Percentiles rank a stretch among this genome's conserved stretches.
Evolutionary conservation across 2,329 filamentous ascomycete species (phyloP).

Genomic region (Sporothrix humicola): DNA sequence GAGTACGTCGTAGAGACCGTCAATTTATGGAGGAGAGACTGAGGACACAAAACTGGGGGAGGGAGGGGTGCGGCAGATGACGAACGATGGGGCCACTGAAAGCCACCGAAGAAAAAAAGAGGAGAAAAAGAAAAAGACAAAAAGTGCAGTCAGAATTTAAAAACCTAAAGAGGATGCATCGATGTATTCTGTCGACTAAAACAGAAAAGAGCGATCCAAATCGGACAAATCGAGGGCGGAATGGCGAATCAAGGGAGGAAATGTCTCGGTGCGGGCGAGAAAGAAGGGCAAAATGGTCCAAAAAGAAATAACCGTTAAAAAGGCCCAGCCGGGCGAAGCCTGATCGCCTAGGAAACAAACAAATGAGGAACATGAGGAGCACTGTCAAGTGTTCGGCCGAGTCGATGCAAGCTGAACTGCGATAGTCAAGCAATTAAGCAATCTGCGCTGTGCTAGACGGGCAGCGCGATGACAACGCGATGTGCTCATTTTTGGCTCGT

Average conservation of each 20-base stretch:
- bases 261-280: slow-evolving; percentile 20
- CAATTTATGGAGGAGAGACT: no score
- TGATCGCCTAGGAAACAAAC: slow-evolving; percentile 18
- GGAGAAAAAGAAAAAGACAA: neutral
- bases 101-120: neutral
- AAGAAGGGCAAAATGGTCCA: neutral
- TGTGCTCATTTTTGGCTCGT: neutral
- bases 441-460: neutral
- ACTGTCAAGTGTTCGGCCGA: slow-evolving; percentile 7
- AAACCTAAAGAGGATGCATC: slow-evolving; percentile 17
- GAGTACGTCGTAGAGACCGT: neutral
- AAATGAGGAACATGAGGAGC: neutral
- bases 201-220: slow-evolving; percentile 16
- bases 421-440: slow-evolving; percentile 1
- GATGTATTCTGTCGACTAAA: slow-evolving; percentile 1
- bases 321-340: slow-evolving; percentile 15
- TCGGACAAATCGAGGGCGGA: slow-evolving; percentile 21
- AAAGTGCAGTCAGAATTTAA: neutral
- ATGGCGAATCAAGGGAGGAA: slow-evolving; percentile 21
- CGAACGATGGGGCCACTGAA: slow-evolving; percentile 1
- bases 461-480: neutral
- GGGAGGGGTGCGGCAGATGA: slow-evolving; percentile 8
- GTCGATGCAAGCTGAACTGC: slow-evolving; percentile 22
- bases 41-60: neutral
- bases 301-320: neutral